Evolutionary conservation across 257 asterid species (phyloP).

Genomic region (Hygrophila difformis): DNA sequence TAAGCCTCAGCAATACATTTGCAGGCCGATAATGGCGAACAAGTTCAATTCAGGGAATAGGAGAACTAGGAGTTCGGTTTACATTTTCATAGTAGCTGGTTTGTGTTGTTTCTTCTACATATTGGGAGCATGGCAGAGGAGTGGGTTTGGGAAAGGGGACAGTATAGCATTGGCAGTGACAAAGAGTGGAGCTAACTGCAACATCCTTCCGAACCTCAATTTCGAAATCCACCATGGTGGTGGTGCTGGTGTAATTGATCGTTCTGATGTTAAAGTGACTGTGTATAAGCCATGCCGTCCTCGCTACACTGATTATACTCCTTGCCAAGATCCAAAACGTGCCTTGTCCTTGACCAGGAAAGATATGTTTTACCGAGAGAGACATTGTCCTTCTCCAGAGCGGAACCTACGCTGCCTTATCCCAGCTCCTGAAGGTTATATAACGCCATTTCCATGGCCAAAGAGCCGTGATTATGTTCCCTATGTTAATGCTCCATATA

Average conservation of each 20-base stretch:
- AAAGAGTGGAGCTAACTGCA: slow-evolving; percentile 34
- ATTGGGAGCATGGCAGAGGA: slow-evolving; percentile 57
- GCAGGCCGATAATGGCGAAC: slow-evolving; percentile 38
- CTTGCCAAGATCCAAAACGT: slow-evolving; percentile 51
- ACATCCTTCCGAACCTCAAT: slow-evolving; percentile 41
- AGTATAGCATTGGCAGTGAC: slow-evolving; percentile 28
- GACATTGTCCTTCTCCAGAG: slow-evolving; percentile 40
- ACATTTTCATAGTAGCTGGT: slow-evolving; percentile 36
- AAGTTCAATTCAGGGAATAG: slow-evolving; percentile 30
- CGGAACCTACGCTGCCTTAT: slow-evolving; percentile 41
- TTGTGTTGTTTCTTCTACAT: slow-evolving; percentile 49
- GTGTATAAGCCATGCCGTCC: slow-evolving; percentile 33
- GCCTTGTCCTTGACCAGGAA: slow-evolving; percentile 41
- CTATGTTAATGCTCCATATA: slow-evolving; percentile 52
- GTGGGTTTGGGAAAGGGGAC: slow-evolving; percentile 57
- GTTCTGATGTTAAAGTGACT: slow-evolving; percentile 21
- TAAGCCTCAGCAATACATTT: background rate
- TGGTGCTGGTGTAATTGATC: slow-evolving; percentile 32
- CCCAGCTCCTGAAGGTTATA: slow-evolving; percentile 53
- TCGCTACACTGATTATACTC: slow-evolving; percentile 41
- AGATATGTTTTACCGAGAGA: slow-evolving; percentile 43
- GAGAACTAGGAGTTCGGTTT: slow-evolving; percentile 32
- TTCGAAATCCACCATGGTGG: slow-evolving; percentile 44
- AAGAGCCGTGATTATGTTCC: slow-evolving; percentile 63
- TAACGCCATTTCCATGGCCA: slow-evolving; percentile 55